phyloP scores from a whole-genome alignment of 345 rosid genomes.

The Eucalyptus erythrocorys region DNA sequence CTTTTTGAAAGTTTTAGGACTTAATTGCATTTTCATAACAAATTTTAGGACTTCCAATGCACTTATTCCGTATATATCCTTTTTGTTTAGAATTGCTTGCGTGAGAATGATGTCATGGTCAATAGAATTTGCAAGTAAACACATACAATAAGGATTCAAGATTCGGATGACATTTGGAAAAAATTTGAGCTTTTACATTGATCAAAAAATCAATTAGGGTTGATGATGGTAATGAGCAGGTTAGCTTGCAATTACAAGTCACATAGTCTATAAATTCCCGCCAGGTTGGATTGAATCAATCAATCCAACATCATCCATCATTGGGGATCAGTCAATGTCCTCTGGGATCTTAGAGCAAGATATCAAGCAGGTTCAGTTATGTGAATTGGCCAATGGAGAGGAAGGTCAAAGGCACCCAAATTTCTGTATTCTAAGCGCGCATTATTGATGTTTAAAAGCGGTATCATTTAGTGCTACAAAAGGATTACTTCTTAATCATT shows the following conservation, averaged over 20 bases:
- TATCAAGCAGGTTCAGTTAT: not conserved
- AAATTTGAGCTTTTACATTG: not conserved
- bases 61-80: too few species aligned
- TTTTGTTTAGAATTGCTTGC: not conserved
- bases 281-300: not conserved
- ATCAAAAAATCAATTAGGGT: not conserved
- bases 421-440: not conserved
- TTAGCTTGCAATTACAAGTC: not conserved
- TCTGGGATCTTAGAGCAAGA: not conserved
- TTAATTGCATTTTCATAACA: too few species aligned
- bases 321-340: not conserved
- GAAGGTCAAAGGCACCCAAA: not conserved
- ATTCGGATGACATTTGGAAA: rapidly evolving
- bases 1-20: too few species aligned
- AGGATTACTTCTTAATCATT: not conserved
- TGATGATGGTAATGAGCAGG: not conserved
- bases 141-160: not conserved
- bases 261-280: not conserved
- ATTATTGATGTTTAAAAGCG: not conserved
- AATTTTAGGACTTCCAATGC: too few species aligned
- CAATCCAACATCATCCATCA: not conserved
- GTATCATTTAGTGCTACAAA: not conserved
- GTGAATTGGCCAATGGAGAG: not conserved
- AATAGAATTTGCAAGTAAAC: not conserved
- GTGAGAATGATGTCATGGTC: not conserved